Base-by-base conservation (phyloP, 1,139 yeast species). In the Yamadazyma diospyri region DNA sequence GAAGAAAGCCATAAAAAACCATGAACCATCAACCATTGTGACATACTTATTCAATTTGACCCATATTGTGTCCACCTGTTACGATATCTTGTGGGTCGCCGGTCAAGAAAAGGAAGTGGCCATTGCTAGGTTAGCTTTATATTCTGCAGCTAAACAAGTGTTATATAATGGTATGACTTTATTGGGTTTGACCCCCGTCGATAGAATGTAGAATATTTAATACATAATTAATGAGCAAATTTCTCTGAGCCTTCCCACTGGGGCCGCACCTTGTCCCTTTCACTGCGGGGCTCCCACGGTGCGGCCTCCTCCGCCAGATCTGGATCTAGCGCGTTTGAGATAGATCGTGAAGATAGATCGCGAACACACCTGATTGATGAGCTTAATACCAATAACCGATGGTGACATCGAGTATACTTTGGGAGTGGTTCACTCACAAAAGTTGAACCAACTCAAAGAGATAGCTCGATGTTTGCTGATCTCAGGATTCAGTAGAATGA, bases 61-160 rank as follows among this genome's bases (percentile, higher is more conserved):
- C 14, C 98, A 94, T 57, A 82, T 81, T 61, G 96, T 94, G 27
- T 89, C 97, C 10, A 86, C 94, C 23, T 86, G 97, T 64, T 92
- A 92, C 64, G 96, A 89, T 56, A 81, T 86, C 36, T 72, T 94
- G 59, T 88, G 98, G 96, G 98, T 94, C 46, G 87, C 95, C 45
- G 97, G 97, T 42, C 98, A 94, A 68, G 86, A 83, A 48, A 77
- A 77, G 55, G 88, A 85, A 35, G 69, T 92, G 55, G 94, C 97
- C 35, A 62, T 76, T 39, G 97, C 98, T 25, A 85, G 99, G 67
- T 71, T 92, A 63, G 97, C 97, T 4, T 75, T 94, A 50, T 94
- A 89, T 62, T 73, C 83, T 41, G 72, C 96, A 45, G 96, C 97
- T 35, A 81, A 92, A 67, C 94, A 84, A 65, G 94, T 87, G 16